Evolutionary conservation across 345 rosid species (phyloP), one percentile per base, ranked within the genome.

Genomic region (Theobroma cacao): DNA sequence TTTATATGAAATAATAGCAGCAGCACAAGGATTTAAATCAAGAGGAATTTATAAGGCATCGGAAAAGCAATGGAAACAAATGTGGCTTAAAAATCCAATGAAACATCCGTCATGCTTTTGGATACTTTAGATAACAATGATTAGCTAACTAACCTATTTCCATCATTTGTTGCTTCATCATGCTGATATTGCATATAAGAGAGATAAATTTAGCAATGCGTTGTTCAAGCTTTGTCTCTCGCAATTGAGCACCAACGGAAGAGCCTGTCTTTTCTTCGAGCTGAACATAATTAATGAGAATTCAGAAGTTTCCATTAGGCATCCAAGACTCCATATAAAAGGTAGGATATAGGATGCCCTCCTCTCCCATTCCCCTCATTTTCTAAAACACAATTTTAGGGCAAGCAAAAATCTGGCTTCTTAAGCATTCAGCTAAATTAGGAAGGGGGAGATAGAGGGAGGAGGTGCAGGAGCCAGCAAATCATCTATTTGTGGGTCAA

Each of bases 101-200:
- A 30, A 70, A 50, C 17, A 69, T 75, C 30, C 24, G 15, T 24
- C 50, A 53, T 5, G 45, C 41, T 34, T 40, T 58, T 43, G 80
- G 66, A 59, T 75, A 48, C 14, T n/a, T 58, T 40, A 75, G 26
- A 63, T 43, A 61, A 62, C 40, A 58, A 76, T 31, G 68, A 75
- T 68, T 38, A 79, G 76, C 60, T 22, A 70, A 80, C 85, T 43
- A 70, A 95, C 98, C 97, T 88, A 95, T 88, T 82, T 95, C 97
- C 97, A 93, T 88, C 97, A 95, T 95, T 76, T 91, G 98, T 63
- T 89, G 93, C 85, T 86, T 87, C 98, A 93, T 95, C 97, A 91
- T 95, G 87, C 91, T 90, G 72, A 91, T 82, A 83, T 91, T 93
- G 88, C 97, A 93, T 78, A 95, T 85, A 81, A 95, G 89, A 81